Evolutionary conservation across 768 basidiomycete genomes (phyloP), one percentile per base, ranked within the genome.

Genomic region (Suillus alpinus): DNA sequence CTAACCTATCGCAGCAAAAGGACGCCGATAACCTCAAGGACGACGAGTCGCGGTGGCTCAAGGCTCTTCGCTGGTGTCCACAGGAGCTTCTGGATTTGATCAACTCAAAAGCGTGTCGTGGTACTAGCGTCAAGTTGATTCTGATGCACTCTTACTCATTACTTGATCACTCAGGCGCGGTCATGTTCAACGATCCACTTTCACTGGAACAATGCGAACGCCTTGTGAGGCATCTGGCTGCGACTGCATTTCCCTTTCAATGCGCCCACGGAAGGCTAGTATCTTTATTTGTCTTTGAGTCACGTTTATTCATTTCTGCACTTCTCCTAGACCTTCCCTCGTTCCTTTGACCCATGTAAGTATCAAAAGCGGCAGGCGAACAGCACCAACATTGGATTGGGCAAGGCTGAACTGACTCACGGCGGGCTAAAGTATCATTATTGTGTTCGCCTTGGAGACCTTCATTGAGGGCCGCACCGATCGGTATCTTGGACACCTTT

Each of bases 51-150:
- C 65, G 59, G 29, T 93, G 93, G 94, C 74, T 90, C 67, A 84
- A 82, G 68, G 87, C 86, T 49, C 71, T 95, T 43, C 84, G 91
- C 29, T 86, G 84, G 81, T 95, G 92, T 71, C 97, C 97, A n/a
- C 81, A 79, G 56, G 86, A 83, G 58, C 78, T 98, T 56, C 73
- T 95, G 14, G 92, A 95, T 39, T 75, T 99, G 63, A 80, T 94
- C 66, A 95, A 98, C 73, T 97, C 95, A 10, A 95, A 94, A 75
- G 97, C 97, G 26, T 99, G 97, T 69, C 81, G 97, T 77, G 95
- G 96, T 89, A 69, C 65, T 71, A 51, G 57, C 36, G 50, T 52
- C 51, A 59, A 62, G 59, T 40, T 52, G 43, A 34, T 20, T n/a
- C 26, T n/a, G 43, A 59, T 12, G n/a, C 5, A 39, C 36, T 41